A percentile compares a stretch with the other conserved stretches of the same genome.
phyloP scores from a whole-genome alignment of 23 red algal genomes.

The Porphyridium purpureum region DNA sequence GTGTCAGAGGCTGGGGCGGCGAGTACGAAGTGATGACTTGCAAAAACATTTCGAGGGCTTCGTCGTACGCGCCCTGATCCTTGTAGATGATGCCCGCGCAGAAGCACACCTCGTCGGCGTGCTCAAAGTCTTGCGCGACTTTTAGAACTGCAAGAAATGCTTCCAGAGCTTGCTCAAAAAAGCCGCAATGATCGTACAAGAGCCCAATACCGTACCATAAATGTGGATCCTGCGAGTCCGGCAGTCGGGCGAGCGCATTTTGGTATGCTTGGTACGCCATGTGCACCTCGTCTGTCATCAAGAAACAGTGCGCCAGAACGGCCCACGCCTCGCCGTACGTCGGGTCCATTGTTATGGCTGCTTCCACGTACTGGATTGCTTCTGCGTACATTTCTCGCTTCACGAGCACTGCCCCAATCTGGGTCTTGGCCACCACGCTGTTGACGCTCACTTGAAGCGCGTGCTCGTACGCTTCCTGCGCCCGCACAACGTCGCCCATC shows the following conservation, averaged over 20 bases:
- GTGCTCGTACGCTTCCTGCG: constrained; percentile 61
- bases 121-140: constrained; percentile 70
- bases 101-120: constrained; percentile 68
- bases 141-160: constrained; percentile 55
- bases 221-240: constrained; percentile 43
- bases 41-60: constrained; percentile 54
- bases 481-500: constrained; percentile 50
- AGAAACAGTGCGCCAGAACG: constrained; percentile 62
- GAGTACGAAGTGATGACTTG: constrained; percentile 43
- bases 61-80: constrained; percentile 65
- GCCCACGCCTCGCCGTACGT: constrained; percentile 74
- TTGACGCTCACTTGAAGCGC: constrained; percentile 39
- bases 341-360: constrained; percentile 16
- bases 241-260: constrained; percentile 39
- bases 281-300: constrained; percentile 70
- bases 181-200: constrained; percentile 68
- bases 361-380: constrained; percentile 39
- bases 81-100: constrained; percentile 80
- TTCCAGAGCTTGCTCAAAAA: constrained; percentile 66
- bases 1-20: constrained; percentile 39
- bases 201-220: constrained; percentile 78
- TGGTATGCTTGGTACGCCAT: constrained; percentile 72
- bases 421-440: constrained; percentile 52
- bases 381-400: constrained; percentile 57
- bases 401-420: constrained; percentile 41